Evolutionary conservation across 495 filamentous ascomycete species (phyloP).

Genomic region (Talaromyces trachyspermus): DNA sequence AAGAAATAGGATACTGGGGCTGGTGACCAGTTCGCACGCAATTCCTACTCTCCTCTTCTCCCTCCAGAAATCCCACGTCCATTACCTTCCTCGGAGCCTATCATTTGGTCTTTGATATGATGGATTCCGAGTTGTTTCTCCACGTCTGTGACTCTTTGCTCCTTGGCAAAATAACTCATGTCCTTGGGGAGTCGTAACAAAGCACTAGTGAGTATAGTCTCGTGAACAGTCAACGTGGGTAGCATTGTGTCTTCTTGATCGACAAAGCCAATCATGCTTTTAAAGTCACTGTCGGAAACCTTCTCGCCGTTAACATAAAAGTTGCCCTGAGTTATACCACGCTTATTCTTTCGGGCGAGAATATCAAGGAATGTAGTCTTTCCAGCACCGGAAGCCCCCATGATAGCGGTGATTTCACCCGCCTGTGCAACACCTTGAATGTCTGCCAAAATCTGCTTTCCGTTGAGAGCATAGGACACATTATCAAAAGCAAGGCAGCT

Average conservation of each 20-base stretch:
- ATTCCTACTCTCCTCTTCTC: constrained; percentile 96
- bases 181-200: constrained; percentile 81
- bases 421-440: constrained; percentile 80
- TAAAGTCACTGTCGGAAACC: constrained; percentile 77
- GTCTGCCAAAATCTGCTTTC: constrained; percentile 73
- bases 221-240: constrained; percentile 92
- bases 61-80: constrained; percentile 94
- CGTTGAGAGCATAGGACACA: constrained; percentile 78
- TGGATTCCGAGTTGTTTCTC: constrained; percentile 92
- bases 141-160: constrained; percentile 83
- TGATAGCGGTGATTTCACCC: constrained; percentile 91
- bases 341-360: constrained; percentile 94
- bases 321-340: constrained; percentile 67
- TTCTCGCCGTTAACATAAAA: constrained; percentile 95
- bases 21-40: constrained; percentile 95
- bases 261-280: constrained; percentile 88
- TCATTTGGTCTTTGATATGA: constrained; percentile 84
- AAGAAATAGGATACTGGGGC: constrained; percentile 92
- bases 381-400: constrained; percentile 95
- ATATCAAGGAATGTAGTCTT: constrained; percentile 98
- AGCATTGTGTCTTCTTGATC: constrained; percentile 99
- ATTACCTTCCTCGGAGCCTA: constrained; percentile 95
- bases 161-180: constrained; percentile 80
- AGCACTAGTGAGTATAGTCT: constrained; percentile 93
- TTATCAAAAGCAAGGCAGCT: constrained; percentile 78